Conservation (phyloP, 495 filamentous ascomycete genomes). For the Penicillium roqueforti region DNA sequence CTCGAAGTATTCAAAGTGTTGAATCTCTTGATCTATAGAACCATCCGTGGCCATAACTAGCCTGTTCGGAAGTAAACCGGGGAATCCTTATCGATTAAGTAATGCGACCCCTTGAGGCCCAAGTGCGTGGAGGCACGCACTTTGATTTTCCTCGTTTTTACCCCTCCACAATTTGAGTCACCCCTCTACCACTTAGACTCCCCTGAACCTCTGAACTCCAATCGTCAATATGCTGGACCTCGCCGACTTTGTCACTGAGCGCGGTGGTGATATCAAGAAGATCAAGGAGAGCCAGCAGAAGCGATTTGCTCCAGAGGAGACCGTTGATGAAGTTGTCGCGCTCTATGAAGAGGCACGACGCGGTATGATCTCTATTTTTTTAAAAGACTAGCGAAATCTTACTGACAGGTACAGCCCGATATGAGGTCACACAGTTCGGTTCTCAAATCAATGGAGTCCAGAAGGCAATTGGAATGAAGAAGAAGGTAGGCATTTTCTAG, state of each 20-base stretch:
- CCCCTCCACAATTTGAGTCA: conserved; percentile 25
- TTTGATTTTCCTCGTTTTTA: conserved; percentile 23
- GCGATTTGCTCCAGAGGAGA: conserved; percentile 71
- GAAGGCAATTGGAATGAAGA: conserved; percentile 86
- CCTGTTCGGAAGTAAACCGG: conserved; percentile 1
- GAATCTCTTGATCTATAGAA: not conserved
- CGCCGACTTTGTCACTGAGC: conserved; percentile 75
- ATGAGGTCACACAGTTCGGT: conserved; percentile 72
- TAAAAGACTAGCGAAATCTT: not conserved
- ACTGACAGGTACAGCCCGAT: conserved; percentile 55
- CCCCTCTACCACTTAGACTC: conserved; percentile 14
- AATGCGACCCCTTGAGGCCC: conserved; percentile 10
- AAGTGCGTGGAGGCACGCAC: conserved; percentile 11
- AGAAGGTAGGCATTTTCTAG: conserved; percentile 70
- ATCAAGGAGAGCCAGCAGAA: conserved; percentile 86
- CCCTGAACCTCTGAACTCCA: conserved; percentile 2
- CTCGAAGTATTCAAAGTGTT: not conserved
- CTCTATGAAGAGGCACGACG: conserved; percentile 82
- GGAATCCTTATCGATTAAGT: conserved; percentile 17
- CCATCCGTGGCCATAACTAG: conserved; percentile 7
- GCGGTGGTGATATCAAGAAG: conserved; percentile 81
- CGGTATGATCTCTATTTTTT: conserved; percentile 44
- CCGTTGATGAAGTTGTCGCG: conserved; percentile 84
- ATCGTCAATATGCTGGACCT: conserved; percentile 65
- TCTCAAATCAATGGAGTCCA: conserved; percentile 81